Conservation (phyloP, 257 asterid species). For the Nicotiana obtusifolia region DNA sequence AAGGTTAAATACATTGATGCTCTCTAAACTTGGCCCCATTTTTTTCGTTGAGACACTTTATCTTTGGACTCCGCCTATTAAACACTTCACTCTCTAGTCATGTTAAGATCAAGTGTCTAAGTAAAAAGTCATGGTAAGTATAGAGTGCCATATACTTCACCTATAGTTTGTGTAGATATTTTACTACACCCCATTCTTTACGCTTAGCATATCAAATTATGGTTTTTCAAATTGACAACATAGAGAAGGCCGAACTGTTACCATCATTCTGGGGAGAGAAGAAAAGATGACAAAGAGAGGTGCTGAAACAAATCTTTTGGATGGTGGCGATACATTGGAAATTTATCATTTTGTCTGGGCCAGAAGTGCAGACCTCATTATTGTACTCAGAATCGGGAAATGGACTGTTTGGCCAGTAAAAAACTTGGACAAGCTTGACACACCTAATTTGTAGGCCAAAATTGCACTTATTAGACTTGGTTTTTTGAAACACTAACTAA, state of each 20-base stretch:
- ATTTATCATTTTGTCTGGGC: neutral
- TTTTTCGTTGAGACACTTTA: neutral
- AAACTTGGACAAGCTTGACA: neutral
- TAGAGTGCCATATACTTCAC: neutral
- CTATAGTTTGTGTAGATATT: neutral
- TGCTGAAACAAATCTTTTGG: neutral
- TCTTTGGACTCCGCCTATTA: too few species aligned
- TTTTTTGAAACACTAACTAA: too few species aligned
- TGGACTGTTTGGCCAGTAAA: neutral
- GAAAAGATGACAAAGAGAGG: neutral
- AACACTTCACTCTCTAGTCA: too few species aligned
- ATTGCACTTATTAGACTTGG: neutral
- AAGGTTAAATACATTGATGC: neutral
- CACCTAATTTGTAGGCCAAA: neutral
- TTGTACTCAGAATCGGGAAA: neutral
- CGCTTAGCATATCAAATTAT: neutral
- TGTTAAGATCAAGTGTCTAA: too few species aligned
- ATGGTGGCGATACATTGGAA: slow-evolving; percentile 1
- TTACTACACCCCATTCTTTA: neutral
- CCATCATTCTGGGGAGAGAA: neutral
- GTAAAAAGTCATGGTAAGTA: too few species aligned
- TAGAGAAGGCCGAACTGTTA: neutral
- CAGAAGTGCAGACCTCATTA: neutral
- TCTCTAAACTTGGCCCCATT: neutral
- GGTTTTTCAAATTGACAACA: neutral